Evolutionary conservation across 768 basidiomycete species (phyloP).

Genomic region (Vararia minispora): DNA sequence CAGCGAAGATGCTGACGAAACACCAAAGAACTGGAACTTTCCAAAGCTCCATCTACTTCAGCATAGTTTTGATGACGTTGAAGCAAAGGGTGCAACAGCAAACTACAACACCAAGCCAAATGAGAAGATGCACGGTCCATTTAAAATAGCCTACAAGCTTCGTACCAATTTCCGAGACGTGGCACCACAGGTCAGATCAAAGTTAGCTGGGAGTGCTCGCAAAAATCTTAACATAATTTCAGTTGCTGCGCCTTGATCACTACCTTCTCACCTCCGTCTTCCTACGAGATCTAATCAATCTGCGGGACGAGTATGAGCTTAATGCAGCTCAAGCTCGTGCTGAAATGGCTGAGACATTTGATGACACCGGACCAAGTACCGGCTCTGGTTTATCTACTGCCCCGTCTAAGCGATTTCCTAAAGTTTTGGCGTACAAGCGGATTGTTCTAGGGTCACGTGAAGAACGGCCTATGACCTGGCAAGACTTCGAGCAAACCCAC

Average conservation of each 20-base stretch:
- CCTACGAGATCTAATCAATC: not conserved
- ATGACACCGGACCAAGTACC: too few species aligned
- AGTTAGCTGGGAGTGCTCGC: not conserved
- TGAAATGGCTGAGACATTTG: too few species aligned
- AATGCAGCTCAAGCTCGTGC: not conserved
- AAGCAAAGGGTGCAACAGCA: not conserved
- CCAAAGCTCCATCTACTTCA: slow-evolving; percentile 19
- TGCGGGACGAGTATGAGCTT: not conserved
- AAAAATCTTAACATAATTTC: not conserved
- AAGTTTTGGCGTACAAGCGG: too few species aligned
- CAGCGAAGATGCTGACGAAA: not conserved
- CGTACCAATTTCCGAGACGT: slow-evolving; percentile 25
- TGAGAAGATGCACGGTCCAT: slow-evolving; percentile 16
- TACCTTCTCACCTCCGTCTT: not conserved
- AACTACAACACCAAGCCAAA: slow-evolving; percentile 9
- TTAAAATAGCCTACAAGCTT: slow-evolving; percentile 18
- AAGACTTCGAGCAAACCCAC: too few species aligned
- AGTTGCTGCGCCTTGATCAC: not conserved
- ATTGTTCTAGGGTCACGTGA: too few species aligned
- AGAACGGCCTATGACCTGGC: too few species aligned
- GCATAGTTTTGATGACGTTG: slow-evolving; percentile 5
- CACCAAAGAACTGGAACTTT: slow-evolving; percentile 23
- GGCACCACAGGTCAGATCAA: slow-evolving; percentile 23
- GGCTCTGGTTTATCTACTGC: too few species aligned
- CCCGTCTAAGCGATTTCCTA: too few species aligned